Base-by-base conservation (phyloP, 2,329 filamentous ascomycete species). In the Cordyceps fumosorosea region DNA sequence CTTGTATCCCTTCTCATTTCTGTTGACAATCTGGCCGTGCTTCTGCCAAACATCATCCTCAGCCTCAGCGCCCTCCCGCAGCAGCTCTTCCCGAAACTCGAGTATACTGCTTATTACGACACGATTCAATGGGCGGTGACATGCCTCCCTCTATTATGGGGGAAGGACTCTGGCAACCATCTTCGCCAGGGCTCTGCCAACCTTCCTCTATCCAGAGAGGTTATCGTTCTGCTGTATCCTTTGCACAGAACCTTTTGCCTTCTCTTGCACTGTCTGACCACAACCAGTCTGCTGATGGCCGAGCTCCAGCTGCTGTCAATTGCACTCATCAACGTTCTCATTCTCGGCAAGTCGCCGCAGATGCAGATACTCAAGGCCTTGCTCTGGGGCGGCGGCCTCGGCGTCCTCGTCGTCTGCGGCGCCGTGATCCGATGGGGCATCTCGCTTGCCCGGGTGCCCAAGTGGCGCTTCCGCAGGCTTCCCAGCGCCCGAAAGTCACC, bases 271-370 rank as follows among this genome's bases (percentile, higher is more conserved):
- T 87, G 90, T 71, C 81, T 98, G 65, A 93, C 93, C 1, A 93
- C 91, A 0, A 96, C 92, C 1, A 97, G 93, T 74, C 81, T 98
- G 48, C 80, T 98, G 57, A 84, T 89, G 1, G 87, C 95, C 5
- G 95, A 99, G 74, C 81, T 97, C 48, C 91, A 97, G 69, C 80
- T 99, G 11, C 82, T 98, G 18, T 93, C 93, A 0, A 84, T 89
- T 45, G 86, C 87, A 2, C 80, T 99, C 16, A 88, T 97, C 69
- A 91, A 96, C 69, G 77, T 97, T 16, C 77, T 96, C 0, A 73
- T 96, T 1, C 83, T 96, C 64, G 86, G 92, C 0, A 77, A 79
- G 7, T 95, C 93, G 0, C 90, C 93, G 0, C 95, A 98, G 74
- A 85, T 88, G 18, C 81, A 91, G 65, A 93, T 96, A 65, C 78